Base-by-base conservation (phyloP, 768 basidiomycete species). In the Daedaleopsis nitida region DNA sequence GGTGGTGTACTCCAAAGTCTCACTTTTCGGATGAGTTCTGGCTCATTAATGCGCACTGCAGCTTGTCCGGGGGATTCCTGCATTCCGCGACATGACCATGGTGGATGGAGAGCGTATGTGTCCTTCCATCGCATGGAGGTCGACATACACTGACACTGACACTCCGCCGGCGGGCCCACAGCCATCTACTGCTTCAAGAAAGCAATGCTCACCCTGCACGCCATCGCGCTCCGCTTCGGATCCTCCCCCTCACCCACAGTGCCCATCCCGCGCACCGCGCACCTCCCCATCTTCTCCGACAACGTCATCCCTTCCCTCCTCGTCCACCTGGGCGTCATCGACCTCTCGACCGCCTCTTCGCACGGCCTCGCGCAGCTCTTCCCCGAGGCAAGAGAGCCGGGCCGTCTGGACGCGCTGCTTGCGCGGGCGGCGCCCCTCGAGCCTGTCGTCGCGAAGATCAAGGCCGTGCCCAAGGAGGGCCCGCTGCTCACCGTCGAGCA, bases 181-280 rank as follows among this genome's bases (percentile, higher is more conserved):
- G 91, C 84, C n/a, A 80, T 94, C 23, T 95, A 92, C 74, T 85
- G 91, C 69, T 92, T 94, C 81, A 94, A 94, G 74, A 96, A 95
- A 70, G 92, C 90, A 2, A 77, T 96, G 35, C 92, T 93, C 73
- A 81, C 95, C 54, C 77, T 94, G 54, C 85, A 91, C 63, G 86
- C 85, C 24, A 74, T 95, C 53, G 75, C 73, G 24, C 72, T 87
- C 47, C 86, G 91, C 48, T 94, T 94, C 76, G 82, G 83, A 52
- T 74, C 82, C 8, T 70, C 77, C 47, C 74, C 80, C 12, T 77
- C 82, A 3, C 72, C 81, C 19, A 79, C 84, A 13, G 86, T 92
- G 67, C 85, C 86, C 19, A 12, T 64, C 8, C 67, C 66, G 9
- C 77, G 79, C 52, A 88, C 86, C 3, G 73, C 73, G 24, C 75